Evolutionary conservation across 1,284 basidiomycete genomes (phyloP).

Genomic region (Ganoderma lucidum): DNA sequence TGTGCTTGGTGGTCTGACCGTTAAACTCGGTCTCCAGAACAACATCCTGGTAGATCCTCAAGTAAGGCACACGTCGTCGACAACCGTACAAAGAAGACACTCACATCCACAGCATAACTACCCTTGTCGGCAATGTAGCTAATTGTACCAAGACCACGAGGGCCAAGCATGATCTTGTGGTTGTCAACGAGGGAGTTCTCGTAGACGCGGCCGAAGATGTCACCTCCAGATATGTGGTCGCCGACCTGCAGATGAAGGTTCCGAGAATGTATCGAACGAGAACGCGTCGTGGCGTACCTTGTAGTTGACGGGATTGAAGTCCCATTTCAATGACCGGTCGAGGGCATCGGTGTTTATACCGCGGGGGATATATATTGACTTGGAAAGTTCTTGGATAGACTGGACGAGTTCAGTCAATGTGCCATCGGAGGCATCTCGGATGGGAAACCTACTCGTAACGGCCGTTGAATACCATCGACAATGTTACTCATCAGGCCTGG

Average conservation of each 20-base stretch:
- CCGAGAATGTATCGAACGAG: background rate
- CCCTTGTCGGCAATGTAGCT: constrained; percentile 96
- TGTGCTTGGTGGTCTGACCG: constrained; percentile 93
- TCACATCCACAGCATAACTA: constrained; percentile 89
- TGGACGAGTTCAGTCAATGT: constrained; percentile 46
- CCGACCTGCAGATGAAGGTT: constrained; percentile 71
- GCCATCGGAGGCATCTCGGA: constrained; percentile 26
- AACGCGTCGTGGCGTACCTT: constrained; percentile 55
- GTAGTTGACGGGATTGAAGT: constrained; percentile 90
- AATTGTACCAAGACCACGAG: constrained; percentile 94
- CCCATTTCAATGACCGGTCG: constrained; percentile 91
- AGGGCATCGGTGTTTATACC: constrained; percentile 98
- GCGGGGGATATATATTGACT: constrained; percentile 98
- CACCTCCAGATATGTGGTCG: constrained; percentile 97
- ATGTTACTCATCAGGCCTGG: constrained; percentile 97
- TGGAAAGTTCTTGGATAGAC: constrained; percentile 95
- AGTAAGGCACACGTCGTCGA: background rate
- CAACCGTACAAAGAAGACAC: constrained; percentile 33
- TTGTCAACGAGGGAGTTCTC: constrained; percentile 97
- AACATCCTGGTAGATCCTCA: constrained; percentile 70
- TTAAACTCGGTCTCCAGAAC: constrained; percentile 98
- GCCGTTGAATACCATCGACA: constrained; percentile 97
- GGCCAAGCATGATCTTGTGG: constrained; percentile 97
- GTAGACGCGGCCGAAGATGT: constrained; percentile 95
- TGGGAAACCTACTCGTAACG: constrained; percentile 69